Conservation (phyloP, 192 early-diverging fungal genomes). For the Obelidium mucronatum region DNA sequence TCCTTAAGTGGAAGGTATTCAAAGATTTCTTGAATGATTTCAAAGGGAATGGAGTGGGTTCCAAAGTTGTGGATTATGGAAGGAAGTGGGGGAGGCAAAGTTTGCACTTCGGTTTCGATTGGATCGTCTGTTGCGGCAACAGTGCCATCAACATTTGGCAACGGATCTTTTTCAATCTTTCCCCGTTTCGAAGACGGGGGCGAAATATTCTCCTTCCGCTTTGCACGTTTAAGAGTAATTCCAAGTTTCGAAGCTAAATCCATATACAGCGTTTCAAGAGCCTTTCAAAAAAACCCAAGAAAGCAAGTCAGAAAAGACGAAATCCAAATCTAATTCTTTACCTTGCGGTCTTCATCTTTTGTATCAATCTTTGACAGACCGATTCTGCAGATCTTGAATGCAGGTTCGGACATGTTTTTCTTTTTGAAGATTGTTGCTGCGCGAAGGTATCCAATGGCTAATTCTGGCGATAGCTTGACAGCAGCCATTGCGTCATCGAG, state of each 20-base stretch:
- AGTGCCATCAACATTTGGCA: background rate
- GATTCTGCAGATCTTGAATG: constrained; percentile 29
- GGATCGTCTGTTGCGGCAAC: background rate
- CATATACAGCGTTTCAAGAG: constrained; percentile 18
- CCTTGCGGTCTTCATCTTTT: constrained; percentile 24
- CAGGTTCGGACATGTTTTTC: constrained; percentile 8
- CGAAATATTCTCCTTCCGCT: background rate
- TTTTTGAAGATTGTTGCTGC: constrained; percentile 24
- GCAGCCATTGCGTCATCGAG: constrained; percentile 13
- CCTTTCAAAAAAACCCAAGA: background rate
- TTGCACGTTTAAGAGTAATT: constrained; percentile 20
- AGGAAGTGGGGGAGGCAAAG: background rate
- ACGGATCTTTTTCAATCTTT: background rate
- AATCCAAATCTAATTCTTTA: background rate
- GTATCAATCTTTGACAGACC: background rate
- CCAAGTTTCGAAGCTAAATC: constrained; percentile 14
- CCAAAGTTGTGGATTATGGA: constrained; percentile 29
- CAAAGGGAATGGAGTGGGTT: constrained; percentile 26
- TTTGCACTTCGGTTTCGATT: background rate
- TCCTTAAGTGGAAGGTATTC: constrained; percentile 22
- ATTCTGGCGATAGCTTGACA: background rate
- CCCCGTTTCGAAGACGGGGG: background rate
- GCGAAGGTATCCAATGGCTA: constrained; percentile 9
- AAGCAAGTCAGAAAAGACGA: background rate
- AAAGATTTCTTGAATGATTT: constrained; percentile 30